A percentile compares a stretch with the other conserved stretches of the same genome.
Evolutionary conservation across 2,329 filamentous ascomycete genomes (phyloP).

Genomic region (Ceratocystis cacaofunesta): DNA sequence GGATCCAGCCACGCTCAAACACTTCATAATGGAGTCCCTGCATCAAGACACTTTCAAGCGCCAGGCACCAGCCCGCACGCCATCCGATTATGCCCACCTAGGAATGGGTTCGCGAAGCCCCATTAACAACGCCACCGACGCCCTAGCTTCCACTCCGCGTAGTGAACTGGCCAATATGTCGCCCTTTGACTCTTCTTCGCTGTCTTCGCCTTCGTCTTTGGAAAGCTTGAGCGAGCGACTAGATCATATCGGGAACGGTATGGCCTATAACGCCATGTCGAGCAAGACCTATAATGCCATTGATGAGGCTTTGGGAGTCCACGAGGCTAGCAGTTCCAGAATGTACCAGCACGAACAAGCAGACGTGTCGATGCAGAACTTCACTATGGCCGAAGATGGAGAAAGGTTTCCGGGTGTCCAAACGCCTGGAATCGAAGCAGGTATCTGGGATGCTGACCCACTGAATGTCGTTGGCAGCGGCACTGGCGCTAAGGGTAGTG

Average conservation of each 20-base stretch:
- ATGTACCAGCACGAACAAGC: background rate
- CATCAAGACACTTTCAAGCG: conserved; percentile 16
- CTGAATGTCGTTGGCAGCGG: conserved; percentile 7
- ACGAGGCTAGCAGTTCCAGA: background rate
- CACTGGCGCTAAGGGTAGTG: background rate
- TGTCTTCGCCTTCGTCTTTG: background rate
- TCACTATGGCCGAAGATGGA: background rate
- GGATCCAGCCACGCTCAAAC: background rate
- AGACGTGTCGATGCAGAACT: background rate
- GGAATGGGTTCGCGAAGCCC: background rate
- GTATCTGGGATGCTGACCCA: conserved; percentile 15
- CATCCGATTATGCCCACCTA: conserved; percentile 9
- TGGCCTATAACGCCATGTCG: conserved; percentile 3
- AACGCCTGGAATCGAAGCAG: conserved; percentile 1
- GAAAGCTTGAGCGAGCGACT: conserved; percentile 6
- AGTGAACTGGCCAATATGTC: conserved; percentile 9
- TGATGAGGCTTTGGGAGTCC: background rate
- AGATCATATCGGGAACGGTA: conserved; percentile 7
- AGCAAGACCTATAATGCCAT: background rate
- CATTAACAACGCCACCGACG: background rate
- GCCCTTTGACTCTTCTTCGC: background rate
- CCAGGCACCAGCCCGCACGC: conserved; percentile 8
- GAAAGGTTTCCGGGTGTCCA: background rate
- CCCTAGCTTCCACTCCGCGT: background rate
- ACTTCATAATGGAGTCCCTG: conserved; percentile 8